Evolutionary conservation across 164 flowering plant species (phyloP).

Genomic region (Akebia trifoliata): DNA sequence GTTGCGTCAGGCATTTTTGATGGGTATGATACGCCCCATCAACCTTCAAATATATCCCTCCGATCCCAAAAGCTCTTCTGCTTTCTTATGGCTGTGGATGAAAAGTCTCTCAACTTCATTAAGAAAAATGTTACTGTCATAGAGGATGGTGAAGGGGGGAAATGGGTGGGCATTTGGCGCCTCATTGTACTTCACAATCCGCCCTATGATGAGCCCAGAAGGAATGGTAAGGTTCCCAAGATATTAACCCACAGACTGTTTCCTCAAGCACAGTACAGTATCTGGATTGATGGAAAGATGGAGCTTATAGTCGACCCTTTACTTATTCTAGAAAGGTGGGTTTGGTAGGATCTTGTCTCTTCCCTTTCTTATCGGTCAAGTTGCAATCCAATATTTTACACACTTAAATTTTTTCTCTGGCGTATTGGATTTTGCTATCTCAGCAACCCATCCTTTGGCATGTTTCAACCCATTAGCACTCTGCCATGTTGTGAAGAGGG

Average conservation of each 20-base stretch:
- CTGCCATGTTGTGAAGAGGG: not conserved
- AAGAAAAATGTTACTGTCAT: constrained; percentile 57
- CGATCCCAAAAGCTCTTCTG: constrained; percentile 85
- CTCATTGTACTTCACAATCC: constrained; percentile 60
- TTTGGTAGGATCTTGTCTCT: not conserved
- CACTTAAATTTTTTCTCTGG: no score
- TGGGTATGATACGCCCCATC: constrained; percentile 94
- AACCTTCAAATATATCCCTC: constrained; percentile 76
- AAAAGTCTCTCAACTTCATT: constrained; percentile 65
- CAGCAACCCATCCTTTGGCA: not conserved
- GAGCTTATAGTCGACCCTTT: constrained; percentile 92
- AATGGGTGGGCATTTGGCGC: constrained; percentile 97
- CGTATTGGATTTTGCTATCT: no score
- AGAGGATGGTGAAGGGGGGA: constrained; percentile 59
- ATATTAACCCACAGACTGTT: constrained; percentile 87
- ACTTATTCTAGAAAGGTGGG: constrained; percentile 84
- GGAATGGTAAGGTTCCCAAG: constrained; percentile 98
- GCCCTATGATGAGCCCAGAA: constrained; percentile 95
- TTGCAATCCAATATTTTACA: not conserved
- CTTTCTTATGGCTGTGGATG: constrained; percentile 97
- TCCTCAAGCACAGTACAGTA: constrained; percentile 90
- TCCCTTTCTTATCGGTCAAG: not conserved
- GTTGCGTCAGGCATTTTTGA: constrained; percentile 99
- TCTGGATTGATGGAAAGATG: constrained; percentile 99
- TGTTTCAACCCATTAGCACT: not conserved